Conservation (phyloP, 257 asterid genomes). For the Primulina huaijiensis region DNA sequence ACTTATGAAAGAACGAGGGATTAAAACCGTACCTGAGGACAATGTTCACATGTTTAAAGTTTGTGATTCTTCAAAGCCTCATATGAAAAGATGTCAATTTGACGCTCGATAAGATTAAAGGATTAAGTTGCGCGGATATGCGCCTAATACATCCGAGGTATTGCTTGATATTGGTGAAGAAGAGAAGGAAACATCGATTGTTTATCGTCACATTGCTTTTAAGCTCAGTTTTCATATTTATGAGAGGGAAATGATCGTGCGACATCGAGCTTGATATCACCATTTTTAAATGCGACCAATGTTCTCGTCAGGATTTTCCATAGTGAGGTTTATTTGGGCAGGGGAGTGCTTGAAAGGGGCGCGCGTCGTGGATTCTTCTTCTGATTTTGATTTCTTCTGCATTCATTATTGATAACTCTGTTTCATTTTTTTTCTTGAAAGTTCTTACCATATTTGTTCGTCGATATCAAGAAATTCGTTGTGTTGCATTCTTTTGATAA, state of each 20-base stretch:
- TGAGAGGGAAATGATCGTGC: slow-evolving; percentile 41
- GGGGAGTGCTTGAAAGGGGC: too few species aligned
- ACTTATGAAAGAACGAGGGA: slow-evolving; percentile 47
- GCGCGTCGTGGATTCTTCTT: too few species aligned
- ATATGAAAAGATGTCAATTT: slow-evolving; percentile 20
- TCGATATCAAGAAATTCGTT: too few species aligned
- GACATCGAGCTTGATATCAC: slow-evolving; percentile 50
- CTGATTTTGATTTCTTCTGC: too few species aligned
- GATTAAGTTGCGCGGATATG: slow-evolving; percentile 31
- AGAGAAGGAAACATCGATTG: slow-evolving; percentile 44
- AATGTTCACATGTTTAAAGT: slow-evolving; percentile 42
- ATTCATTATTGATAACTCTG: too few species aligned
- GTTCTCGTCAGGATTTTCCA: slow-evolving; percentile 59
- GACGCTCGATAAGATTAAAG: slow-evolving; percentile 36
- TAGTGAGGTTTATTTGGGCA: slow-evolving; percentile 12
- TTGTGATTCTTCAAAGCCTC: slow-evolving; percentile 43
- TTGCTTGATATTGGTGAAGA: slow-evolving; percentile 50
- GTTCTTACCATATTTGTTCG: too few species aligned
- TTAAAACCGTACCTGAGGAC: slow-evolving; percentile 38
- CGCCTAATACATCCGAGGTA: slow-evolving; percentile 35
- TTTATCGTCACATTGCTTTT: slow-evolving; percentile 46
- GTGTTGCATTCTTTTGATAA: too few species aligned
- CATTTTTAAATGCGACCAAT: slow-evolving; percentile 40
- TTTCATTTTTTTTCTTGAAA: too few species aligned
- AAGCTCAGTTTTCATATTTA: slow-evolving; percentile 44